Base-by-base conservation (phyloP, 768 basidiomycete species). In the Fomitopsis serialis region DNA sequence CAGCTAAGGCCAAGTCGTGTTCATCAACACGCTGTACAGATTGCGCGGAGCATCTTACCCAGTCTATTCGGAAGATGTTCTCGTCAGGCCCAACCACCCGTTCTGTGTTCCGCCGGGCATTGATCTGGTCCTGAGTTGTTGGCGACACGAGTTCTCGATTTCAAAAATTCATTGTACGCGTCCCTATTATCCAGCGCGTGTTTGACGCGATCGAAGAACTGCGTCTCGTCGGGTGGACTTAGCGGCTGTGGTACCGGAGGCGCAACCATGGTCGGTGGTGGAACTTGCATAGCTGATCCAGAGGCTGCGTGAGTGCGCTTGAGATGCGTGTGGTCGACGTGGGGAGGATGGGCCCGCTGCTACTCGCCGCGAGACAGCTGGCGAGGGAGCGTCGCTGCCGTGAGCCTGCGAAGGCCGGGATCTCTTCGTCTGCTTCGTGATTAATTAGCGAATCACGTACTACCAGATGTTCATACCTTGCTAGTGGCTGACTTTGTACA, bases 41-140 rank as follows among this genome's bases (percentile, higher is more conserved):
- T n/a, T n/a, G n/a, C n/a, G n/a, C n/a, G n/a, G n/a, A n/a, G n/a
- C n/a, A n/a, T n/a, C n/a, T n/a, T n/a, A n/a, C n/a, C n/a, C n/a
- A n/a, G n/a, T n/a, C n/a, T n/a, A n/a, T n/a, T n/a, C n/a, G n/a
- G n/a, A n/a, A n/a, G n/a, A n/a, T n/a, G n/a, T n/a, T n/a, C n/a
- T n/a, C n/a, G n/a, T n/a, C n/a, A n/a, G n/a, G n/a, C n/a, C n/a
- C n/a, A n/a, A n/a, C n/a, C n/a, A n/a, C n/a, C n/a, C n/a, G n/a
- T n/a, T n/a, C n/a, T n/a, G n/a, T n/a, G n/a, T n/a, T n/a, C n/a
- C n/a, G n/a, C n/a, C n/a, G n/a, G n/a, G n/a, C n/a, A 62, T 98
- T 93, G 61, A 99, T 96, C 63, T 91, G 84, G 55, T 94, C 92
- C 65, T 96, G 92, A 2, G 92, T 89, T n/a, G n/a, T n/a, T n/a